Evolutionary conservation across 2,329 filamentous ascomycete genomes (phyloP).

Genomic region (Hypoxylon sp.): DNA sequence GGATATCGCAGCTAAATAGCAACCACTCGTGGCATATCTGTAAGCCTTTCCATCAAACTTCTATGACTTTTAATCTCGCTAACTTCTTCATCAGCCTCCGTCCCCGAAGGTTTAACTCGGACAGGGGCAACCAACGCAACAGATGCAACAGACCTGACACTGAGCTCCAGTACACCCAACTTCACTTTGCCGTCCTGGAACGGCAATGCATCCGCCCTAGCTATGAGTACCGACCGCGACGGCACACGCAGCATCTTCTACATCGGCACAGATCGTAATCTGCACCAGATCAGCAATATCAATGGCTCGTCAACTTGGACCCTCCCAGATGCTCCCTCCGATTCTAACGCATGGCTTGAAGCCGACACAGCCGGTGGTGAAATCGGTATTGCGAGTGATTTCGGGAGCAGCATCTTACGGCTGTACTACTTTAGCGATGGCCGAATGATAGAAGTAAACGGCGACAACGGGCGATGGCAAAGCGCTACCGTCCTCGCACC

Average conservation of each 20-base stretch:
- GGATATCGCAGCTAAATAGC: constrained; percentile 42
- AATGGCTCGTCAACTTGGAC: constrained; percentile 40
- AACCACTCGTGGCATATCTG: constrained; percentile 48
- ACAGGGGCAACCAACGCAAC: constrained; percentile 42
- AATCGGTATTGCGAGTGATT: constrained; percentile 45
- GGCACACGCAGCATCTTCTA: constrained; percentile 49
- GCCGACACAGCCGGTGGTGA: constrained; percentile 41
- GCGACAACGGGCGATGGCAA: constrained; percentile 45
- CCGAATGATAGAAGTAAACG: constrained; percentile 45
- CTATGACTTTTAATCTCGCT: not conserved
- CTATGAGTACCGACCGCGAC: constrained; percentile 43
- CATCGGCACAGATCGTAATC: constrained; percentile 48
- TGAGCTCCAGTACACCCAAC: constrained; percentile 34
- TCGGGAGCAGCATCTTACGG: constrained; percentile 37
- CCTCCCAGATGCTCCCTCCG: constrained; percentile 29
- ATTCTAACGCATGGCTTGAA: constrained; percentile 41
- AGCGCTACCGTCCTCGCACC: constrained; percentile 40
- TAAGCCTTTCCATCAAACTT: constrained; percentile 36
- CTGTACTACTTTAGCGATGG: constrained; percentile 49
- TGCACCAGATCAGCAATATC: constrained; percentile 46
- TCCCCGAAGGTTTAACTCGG: constrained; percentile 45
- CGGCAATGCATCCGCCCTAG: constrained; percentile 43
- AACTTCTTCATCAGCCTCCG: constrained; percentile 41
- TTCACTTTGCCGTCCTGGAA: constrained; percentile 47
- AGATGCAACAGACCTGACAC: constrained; percentile 28